Percentiles rank a stretch among this genome's conserved stretches.
phyloP scores from a whole-genome alignment of 2,329 filamentous ascomycete genomes.

The Colletotrichum camelliae region DNA sequence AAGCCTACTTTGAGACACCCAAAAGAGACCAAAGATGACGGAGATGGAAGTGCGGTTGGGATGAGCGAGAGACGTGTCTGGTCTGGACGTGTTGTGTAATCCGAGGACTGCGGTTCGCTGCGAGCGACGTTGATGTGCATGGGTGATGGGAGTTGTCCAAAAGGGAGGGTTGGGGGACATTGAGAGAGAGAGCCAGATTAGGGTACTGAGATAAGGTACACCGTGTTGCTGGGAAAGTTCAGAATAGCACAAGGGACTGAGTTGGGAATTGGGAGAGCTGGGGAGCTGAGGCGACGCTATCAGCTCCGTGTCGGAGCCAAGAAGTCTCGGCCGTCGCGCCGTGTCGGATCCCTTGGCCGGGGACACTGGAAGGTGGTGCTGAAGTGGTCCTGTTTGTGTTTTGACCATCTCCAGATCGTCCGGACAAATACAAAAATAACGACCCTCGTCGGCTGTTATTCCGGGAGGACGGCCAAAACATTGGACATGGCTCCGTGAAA shows the following conservation, averaged over 20 bases:
- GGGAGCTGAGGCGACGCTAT: constrained; percentile 3
- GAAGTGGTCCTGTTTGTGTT: not conserved
- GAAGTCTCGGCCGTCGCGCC: constrained; percentile 9
- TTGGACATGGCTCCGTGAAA: not conserved
- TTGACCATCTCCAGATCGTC: not conserved
- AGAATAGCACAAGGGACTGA: not conserved
- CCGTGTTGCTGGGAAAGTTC: not conserved
- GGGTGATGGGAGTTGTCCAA: not conserved
- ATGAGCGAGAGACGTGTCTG: not conserved
- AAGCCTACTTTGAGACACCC: not conserved
- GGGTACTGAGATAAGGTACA: not conserved
- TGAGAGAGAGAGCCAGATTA: not conserved
- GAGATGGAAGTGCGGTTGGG: not conserved
- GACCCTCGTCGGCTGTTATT: not conserved
- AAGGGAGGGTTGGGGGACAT: not conserved
- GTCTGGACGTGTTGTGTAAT: not conserved
- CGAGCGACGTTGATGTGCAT: not conserved
- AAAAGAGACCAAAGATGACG: not conserved
- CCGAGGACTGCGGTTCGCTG: not conserved
- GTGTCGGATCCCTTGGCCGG: constrained; percentile 9
- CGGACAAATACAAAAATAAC: not conserved
- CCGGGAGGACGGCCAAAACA: not conserved
- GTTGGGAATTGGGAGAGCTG: not conserved
- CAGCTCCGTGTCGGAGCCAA: constrained; percentile 17
- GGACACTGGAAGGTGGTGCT: not conserved